These are phyloP conservation scores for Glonium stellatum DNA, from an alignment of 495 filamentous ascomycete genomes.

Conservation along the genomic window DNA sequence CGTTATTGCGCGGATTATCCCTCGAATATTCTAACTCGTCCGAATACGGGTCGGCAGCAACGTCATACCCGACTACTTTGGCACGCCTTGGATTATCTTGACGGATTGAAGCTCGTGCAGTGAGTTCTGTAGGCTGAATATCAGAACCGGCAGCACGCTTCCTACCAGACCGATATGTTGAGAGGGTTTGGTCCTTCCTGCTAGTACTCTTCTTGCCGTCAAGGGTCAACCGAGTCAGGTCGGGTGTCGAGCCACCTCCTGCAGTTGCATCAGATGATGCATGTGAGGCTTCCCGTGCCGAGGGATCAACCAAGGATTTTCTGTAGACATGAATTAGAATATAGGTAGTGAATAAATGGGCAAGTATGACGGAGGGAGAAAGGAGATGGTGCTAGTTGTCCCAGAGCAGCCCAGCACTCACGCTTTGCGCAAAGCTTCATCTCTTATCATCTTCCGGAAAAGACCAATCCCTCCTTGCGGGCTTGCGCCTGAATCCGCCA, in stretches of 20 bases:
- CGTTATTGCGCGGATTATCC: slow-evolving; percentile 10
- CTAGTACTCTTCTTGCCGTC: slow-evolving; percentile 10
- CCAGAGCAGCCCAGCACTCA: background rate
- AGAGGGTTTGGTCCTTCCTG: background rate
- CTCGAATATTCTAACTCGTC: slow-evolving; percentile 13
- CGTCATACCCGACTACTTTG: slow-evolving; percentile 12
- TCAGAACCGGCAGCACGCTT: slow-evolving; percentile 24
- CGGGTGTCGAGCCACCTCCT: slow-evolving; percentile 16
- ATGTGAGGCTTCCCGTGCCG: background rate
- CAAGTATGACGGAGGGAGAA: too few relatives aligned
- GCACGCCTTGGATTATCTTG: slow-evolving; percentile 6
- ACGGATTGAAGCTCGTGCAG: background rate
- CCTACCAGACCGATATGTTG: slow-evolving; percentile 18
- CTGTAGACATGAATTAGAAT: background rate
- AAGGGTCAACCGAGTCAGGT: slow-evolving; percentile 10
- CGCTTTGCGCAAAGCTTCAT: background rate
- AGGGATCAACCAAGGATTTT: background rate
- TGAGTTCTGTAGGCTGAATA: slow-evolving; percentile 8
- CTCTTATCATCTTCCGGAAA: background rate
- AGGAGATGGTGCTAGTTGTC: too few relatives aligned
- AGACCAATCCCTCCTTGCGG: background rate
- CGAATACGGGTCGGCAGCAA: slow-evolving; percentile 13
- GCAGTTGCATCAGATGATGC: slow-evolving; percentile 19
- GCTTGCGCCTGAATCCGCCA: slow-evolving; percentile 1
- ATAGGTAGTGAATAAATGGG: too few relatives aligned